phyloP scores from a whole-genome alignment of 2,329 filamentous ascomycete genomes.

The Pseudonectria buxi region DNA sequence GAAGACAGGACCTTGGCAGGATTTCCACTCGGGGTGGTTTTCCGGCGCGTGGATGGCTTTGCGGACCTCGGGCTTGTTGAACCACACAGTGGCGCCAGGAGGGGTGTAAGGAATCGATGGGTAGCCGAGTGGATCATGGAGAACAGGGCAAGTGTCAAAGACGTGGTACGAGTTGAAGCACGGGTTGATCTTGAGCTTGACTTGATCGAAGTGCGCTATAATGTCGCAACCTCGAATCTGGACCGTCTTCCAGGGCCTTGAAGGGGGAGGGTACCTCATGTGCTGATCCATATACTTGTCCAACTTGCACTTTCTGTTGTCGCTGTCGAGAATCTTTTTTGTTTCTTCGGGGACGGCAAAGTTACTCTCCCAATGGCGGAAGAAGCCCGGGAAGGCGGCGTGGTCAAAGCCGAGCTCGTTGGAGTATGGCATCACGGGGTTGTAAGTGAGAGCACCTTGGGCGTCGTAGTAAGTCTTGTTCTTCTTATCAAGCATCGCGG shows the following conservation, averaged over 20 bases:
- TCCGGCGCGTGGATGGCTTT: constrained; percentile 57
- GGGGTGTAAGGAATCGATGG: constrained; percentile 55
- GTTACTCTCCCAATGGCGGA: constrained; percentile 6
- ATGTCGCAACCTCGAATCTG: constrained; percentile 39
- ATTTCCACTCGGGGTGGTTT: constrained; percentile 45
- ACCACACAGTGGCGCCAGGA: constrained; percentile 54
- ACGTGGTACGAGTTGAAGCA: constrained; percentile 71
- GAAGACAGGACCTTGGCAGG: constrained; percentile 36
- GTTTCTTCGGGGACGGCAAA: constrained; percentile 7
- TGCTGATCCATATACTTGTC: constrained; percentile 49
- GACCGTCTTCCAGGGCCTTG: constrained; percentile 30
- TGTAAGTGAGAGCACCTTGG: constrained; percentile 61
- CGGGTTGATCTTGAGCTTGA: constrained; percentile 56
- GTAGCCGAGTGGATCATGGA: constrained; percentile 66
- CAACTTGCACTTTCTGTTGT: constrained; percentile 49
- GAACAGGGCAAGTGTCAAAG: constrained; percentile 60
- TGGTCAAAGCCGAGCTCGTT: constrained; percentile 32
- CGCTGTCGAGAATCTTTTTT: constrained; percentile 23
- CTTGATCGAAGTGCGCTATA: constrained; percentile 48
- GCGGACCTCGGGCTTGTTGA: constrained; percentile 64
- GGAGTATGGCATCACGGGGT: constrained; percentile 49
- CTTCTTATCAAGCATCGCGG: constrained; percentile 59
- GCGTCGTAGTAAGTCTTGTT: constrained; percentile 61
- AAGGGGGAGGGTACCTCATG: constrained; percentile 59
- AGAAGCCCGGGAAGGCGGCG: constrained; percentile 6